Base-by-base conservation (phyloP, 306 rosid species). In the Castanea sativa region DNA sequence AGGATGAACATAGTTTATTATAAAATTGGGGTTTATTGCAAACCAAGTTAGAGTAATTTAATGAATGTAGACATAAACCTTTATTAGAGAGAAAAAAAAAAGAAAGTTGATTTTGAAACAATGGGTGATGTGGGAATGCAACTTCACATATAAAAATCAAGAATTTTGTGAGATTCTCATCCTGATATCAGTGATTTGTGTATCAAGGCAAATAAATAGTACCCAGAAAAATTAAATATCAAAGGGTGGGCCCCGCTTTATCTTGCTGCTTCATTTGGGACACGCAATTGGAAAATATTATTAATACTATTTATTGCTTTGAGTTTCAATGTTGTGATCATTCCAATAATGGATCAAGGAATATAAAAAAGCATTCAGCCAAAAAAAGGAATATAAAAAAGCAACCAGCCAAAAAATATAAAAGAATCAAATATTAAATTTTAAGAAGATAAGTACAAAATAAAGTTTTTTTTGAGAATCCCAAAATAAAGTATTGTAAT, bases 301-400 rank as follows among this genome's bases (percentile, higher is more conserved):
- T 27, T 9, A 23, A 23, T 21, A 13, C 27, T 5, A 43, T 75
- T 3, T 14, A 69, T 41, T 41, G 45, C 5, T 12, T 49, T 12
- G 15, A 49, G 68, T 69, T 25, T 55, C 13, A 38, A 64, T 41
- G 73, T 12, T 73, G 29, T 72, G 55, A 41, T 71, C 78, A 43
- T 55, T 29, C 72, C 71, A 77, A 52, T 68, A 64, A 55, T 45
- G 69, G 19, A 81, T 61, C 71, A 18, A 35, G 41, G 23, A 7
- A 16, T 52, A 60, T 45, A 60, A 20, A 72, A 33, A 33, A 33
- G 9, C 49, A 25, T 3, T 49, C 53, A 49, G 53, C 1, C 11
- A 49, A 12, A 49, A 11, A 35, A 35, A 35, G 6, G 6, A 35
- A 35, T 25, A 25, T 25, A 1, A 25, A 25, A 25, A 25, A 25